Conservation (phyloP, 2,329 filamentous ascomycete genomes). For the Aspergillus puulaauensis region DNA sequence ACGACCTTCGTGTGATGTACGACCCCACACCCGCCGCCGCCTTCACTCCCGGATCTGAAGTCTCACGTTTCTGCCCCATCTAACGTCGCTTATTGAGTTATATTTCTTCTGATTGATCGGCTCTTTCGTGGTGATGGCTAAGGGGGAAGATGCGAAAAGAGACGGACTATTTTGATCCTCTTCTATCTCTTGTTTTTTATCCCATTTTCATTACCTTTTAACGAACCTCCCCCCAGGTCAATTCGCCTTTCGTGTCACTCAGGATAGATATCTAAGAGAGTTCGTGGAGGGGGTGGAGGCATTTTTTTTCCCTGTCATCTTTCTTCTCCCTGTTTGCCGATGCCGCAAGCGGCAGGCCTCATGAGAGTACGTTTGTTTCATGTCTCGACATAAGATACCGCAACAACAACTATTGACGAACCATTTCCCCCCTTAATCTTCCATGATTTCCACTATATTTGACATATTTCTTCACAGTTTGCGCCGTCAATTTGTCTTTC, state of each 20-base stretch:
- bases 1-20: slow-evolving; percentile 20
- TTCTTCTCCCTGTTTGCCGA: slow-evolving; percentile 13
- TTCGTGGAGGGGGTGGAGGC: slow-evolving; percentile 15
- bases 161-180: not conserved
- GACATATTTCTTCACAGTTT: slow-evolving; percentile 6
- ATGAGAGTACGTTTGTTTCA: slow-evolving; percentile 32
- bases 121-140: slow-evolving; percentile 13
- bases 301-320: slow-evolving; percentile 7
- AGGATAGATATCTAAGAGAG: slow-evolving; percentile 13
- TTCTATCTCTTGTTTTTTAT: slow-evolving; percentile 6
- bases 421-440: slow-evolving; percentile 9
- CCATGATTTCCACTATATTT: slow-evolving; percentile 6
- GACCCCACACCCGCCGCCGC: slow-evolving; percentile 15
- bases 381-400: slow-evolving; percentile 38
- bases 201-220: not conserved
- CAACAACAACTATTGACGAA: slow-evolving; percentile 37
- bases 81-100: slow-evolving; percentile 16
- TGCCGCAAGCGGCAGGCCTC: slow-evolving; percentile 23
- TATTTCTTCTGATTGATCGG: slow-evolving; percentile 13
- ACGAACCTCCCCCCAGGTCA: not conserved
- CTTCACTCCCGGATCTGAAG: slow-evolving; percentile 17
- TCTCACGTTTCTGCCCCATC: slow-evolving; percentile 18
- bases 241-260: slow-evolving; percentile 14
- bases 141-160: slow-evolving; percentile 11
- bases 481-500: slow-evolving; percentile 1